Percentiles rank a stretch among this genome's conserved stretches.
Conservation (phyloP, 1,284 basidiomycete genomes). For the Cystobasidium slooffiae region DNA sequence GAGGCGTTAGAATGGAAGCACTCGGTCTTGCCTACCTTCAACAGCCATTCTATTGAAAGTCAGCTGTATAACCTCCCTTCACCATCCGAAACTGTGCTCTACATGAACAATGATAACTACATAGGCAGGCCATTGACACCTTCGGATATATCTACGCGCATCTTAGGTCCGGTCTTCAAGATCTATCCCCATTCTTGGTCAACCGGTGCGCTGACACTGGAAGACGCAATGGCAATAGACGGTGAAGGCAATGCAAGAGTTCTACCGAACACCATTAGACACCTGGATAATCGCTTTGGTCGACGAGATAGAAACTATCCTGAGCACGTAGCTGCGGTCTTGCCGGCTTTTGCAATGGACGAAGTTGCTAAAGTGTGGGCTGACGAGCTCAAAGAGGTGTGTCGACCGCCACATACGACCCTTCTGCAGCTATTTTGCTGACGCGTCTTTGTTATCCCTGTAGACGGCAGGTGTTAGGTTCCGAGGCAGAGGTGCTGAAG, state of each 20-base stretch:
- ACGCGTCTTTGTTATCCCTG: background rate
- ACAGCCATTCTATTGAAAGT: slow-evolving; percentile 51
- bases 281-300: slow-evolving; percentile 45
- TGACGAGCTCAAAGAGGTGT: slow-evolving; percentile 44
- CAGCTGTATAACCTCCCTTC: slow-evolving; percentile 47
- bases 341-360: slow-evolving; percentile 42
- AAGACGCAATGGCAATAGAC: slow-evolving; percentile 29
- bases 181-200: slow-evolving; percentile 44
- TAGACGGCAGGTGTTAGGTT: slow-evolving; percentile 30
- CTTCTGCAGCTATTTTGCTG: background rate
- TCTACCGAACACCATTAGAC: slow-evolving; percentile 30
- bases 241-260: slow-evolving; percentile 33
- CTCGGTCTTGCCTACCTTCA: slow-evolving; percentile 46
- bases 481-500: slow-evolving; percentile 22
- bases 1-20: slow-evolving; percentile 37
- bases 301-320: slow-evolving; percentile 46
- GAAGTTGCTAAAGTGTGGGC: slow-evolving; percentile 45
- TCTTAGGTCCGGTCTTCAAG: slow-evolving; percentile 48
- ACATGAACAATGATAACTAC: slow-evolving; percentile 53
- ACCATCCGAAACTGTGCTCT: slow-evolving; percentile 33
- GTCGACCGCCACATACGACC: background rate
- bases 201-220: slow-evolving; percentile 5
- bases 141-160: slow-evolving; percentile 45
- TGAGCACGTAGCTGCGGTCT: slow-evolving; percentile 45
- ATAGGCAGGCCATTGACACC: slow-evolving; percentile 40